Evolutionary conservation across 768 basidiomycete species (phyloP).

Genomic region (Lactifluus pinguis): DNA sequence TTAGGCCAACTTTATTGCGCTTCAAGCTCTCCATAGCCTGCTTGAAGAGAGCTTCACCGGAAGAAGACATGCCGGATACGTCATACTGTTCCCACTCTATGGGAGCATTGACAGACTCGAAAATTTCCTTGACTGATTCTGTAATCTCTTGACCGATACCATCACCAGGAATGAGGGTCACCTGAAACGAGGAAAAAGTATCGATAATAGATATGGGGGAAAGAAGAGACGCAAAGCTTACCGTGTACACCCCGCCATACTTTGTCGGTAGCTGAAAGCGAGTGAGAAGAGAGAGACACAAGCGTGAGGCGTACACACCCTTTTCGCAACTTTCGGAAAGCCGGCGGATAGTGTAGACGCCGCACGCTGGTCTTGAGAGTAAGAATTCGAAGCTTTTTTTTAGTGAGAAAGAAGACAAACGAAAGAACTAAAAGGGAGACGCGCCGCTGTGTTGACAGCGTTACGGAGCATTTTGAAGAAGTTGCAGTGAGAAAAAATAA

Average conservation of each 20-base stretch:
- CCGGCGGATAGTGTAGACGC: slow-evolving; percentile 74
- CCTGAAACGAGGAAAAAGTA: slow-evolving; percentile 38
- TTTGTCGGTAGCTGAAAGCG: slow-evolving; percentile 65
- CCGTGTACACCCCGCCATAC: slow-evolving; percentile 89
- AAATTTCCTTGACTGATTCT: slow-evolving; percentile 98
- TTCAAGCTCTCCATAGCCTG: slow-evolving; percentile 97
- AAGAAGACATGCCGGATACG: slow-evolving; percentile 91
- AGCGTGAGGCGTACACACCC: slow-evolving; percentile 38
- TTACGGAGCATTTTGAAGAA: slow-evolving; percentile 38
- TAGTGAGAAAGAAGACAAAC: slow-evolving; percentile 32
- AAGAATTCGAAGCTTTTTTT: slow-evolving; percentile 1
- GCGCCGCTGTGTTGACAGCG: slow-evolving; percentile 43
- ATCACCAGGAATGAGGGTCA: slow-evolving; percentile 96
- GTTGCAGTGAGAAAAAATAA: no score
- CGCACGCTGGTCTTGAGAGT: slow-evolving; percentile 38
- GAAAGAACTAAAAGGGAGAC: slow-evolving; percentile 42
- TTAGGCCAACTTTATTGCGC: slow-evolving; percentile 95
- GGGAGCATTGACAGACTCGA: slow-evolving; percentile 93
- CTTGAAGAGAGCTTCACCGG: slow-evolving; percentile 92
- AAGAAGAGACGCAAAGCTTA: slow-evolving; percentile 29
- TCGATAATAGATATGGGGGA: slow-evolving; percentile 3
- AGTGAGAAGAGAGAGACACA: slow-evolving; percentile 10
- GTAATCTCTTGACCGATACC: slow-evolving; percentile 97
- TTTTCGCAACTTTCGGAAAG: slow-evolving; percentile 64
- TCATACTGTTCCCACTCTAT: slow-evolving; percentile 99